Percentiles rank a stretch among this genome's conserved stretches.
Evolutionary conservation across 2,329 filamentous ascomycete species (phyloP).

Genomic region (Fusarium sp.): DNA sequence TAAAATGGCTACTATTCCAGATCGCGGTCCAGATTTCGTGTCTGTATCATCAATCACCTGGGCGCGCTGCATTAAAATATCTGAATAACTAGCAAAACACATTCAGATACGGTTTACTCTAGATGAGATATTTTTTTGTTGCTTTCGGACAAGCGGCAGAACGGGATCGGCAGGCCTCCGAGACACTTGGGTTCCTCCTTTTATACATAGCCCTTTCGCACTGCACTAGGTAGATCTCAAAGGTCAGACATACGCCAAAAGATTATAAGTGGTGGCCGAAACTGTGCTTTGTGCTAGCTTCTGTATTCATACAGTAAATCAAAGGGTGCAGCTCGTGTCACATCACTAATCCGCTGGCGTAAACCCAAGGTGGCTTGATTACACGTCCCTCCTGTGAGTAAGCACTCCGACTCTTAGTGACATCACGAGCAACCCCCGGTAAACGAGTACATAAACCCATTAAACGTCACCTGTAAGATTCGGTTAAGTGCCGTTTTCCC

Average conservation of each 20-base stretch:
- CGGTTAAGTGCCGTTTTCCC: accelerated
- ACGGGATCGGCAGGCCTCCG: accelerated
- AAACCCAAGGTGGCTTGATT: not conserved
- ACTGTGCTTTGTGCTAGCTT: accelerated
- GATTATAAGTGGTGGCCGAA: accelerated
- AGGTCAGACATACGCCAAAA: accelerated
- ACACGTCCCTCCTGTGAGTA: not conserved
- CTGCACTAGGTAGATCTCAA: not conserved
- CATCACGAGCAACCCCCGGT: accelerated
- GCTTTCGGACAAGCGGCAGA: accelerated
- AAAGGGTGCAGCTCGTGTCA: accelerated
- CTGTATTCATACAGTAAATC: accelerated
- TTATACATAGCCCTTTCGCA: not conserved
- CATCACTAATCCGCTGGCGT: not conserved
- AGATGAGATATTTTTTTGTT: accelerated
- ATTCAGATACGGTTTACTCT: accelerated
- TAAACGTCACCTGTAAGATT: accelerated
- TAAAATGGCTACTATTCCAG: not conserved
- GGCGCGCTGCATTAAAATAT: accelerated
- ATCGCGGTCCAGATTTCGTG: not conserved
- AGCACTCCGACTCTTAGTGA: not conserved
- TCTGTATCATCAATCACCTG: not conserved
- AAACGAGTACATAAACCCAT: not conserved
- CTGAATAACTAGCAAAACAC: accelerated
- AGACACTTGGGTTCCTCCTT: not conserved